phyloP scores from a whole-genome alignment of 2,329 filamentous ascomycete genomes.

The Pyrenophora seminiperda region DNA sequence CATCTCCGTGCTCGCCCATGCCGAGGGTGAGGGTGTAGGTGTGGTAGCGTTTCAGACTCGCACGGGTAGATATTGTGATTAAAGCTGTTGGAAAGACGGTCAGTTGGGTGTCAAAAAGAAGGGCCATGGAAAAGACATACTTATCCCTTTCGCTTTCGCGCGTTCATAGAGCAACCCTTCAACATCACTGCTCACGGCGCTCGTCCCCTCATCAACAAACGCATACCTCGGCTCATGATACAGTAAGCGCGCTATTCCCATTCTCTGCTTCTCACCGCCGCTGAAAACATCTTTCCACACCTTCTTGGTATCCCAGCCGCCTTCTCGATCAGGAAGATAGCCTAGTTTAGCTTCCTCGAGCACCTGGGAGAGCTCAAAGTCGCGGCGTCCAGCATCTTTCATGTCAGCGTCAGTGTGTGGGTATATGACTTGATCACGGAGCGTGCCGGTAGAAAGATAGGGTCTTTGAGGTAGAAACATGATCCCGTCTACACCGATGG shows the following conservation, averaged over 20 bases:
- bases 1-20: conserved; percentile 76
- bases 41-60: conserved; percentile 94
- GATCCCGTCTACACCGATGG: conserved; percentile 82
- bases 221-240: conserved; percentile 96
- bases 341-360: conserved; percentile 84
- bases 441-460: conserved; percentile 87
- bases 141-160: conserved; percentile 92
- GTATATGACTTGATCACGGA: conserved; percentile 97
- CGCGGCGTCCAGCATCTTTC: conserved; percentile 76
- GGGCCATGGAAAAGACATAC: conserved; percentile 58
- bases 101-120: not conserved
- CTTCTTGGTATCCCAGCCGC: conserved; percentile 94
- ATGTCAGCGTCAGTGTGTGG: conserved; percentile 95
- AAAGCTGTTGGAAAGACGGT: conserved; percentile 61
- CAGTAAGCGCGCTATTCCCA: conserved; percentile 85
- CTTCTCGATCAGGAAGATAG: conserved; percentile 89
- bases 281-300: conserved; percentile 99
- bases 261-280: conserved; percentile 94
- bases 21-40: conserved; percentile 87
- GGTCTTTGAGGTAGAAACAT: conserved; percentile 97
- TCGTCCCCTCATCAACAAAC: conserved; percentile 94
- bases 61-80: conserved; percentile 93
- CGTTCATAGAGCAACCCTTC: conserved; percentile 92
- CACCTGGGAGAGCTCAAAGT: conserved; percentile 76
- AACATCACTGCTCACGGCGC: conserved; percentile 90